phyloP scores from a whole-genome alignment of 139 green algal genomes.

The Picochlorum sp. region DNA sequence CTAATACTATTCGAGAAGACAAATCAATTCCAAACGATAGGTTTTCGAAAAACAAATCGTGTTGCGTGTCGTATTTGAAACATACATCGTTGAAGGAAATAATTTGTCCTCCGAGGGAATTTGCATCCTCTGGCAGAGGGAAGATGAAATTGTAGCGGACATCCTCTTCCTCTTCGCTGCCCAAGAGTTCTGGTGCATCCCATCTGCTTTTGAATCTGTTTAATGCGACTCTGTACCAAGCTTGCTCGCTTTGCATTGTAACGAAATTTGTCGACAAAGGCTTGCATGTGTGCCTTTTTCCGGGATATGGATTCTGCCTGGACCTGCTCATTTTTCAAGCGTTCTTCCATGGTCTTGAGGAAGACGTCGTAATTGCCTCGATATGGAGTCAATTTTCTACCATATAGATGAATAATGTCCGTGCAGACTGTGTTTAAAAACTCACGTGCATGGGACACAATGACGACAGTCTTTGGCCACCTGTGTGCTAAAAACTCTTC shows the following conservation, averaged over 20 bases:
- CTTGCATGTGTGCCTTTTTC: conserved; percentile 67
- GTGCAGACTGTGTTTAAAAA: conserved; percentile 84
- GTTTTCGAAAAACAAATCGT: conserved; percentile 37
- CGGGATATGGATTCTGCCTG: conserved; percentile 51
- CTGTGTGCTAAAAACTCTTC: conserved; percentile 33
- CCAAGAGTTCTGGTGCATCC: conserved; percentile 16
- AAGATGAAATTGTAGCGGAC: conserved; percentile 67
- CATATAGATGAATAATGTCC: conserved; percentile 81
- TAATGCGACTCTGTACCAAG: conserved; percentile 89
- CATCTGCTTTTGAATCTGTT: conserved; percentile 77
- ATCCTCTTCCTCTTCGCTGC: conserved; percentile 55
- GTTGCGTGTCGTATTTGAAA: conserved; percentile 31
- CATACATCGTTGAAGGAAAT: conserved; percentile 29
- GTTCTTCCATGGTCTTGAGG: conserved; percentile 52
- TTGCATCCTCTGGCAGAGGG: conserved; percentile 30
- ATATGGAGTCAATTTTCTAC: conserved; percentile 53
- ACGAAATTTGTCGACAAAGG: conserved; percentile 89
- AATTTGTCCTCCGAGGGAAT: conserved; percentile 2
- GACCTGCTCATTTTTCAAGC: conserved; percentile 52
- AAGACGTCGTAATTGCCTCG: conserved; percentile 83
- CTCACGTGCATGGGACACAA: conserved; percentile 77
- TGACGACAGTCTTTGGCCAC: conserved; percentile 77
- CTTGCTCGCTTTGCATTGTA: conserved; percentile 81
- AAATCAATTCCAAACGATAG: conserved; percentile 49
- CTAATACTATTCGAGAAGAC: conserved; percentile 59